Evolutionary conservation across 2,329 filamentous ascomycete genomes (phyloP), one percentile per base, ranked within the genome.

Genomic region (Colletotrichum spinosum): DNA sequence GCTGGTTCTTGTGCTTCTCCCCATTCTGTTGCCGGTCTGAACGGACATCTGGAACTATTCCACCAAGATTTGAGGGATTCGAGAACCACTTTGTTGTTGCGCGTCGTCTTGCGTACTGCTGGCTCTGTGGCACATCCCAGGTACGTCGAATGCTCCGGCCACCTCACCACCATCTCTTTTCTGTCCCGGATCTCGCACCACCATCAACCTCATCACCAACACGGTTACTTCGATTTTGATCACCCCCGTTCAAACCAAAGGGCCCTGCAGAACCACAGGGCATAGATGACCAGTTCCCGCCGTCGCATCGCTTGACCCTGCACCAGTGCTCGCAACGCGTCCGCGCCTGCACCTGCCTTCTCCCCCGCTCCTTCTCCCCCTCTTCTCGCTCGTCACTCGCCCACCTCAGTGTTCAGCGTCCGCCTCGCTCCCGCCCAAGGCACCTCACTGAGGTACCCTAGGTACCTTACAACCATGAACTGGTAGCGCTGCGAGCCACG

Each of bases 301-400:
- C 51, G 51, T 56, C 46, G 46, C 46, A 44, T 62, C 62, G 46
- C 45, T 61, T 46, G 57, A 65, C 57, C 62, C 62, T 65, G 57
- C 42, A 25, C 25, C 25, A 4, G 4, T 25, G 4, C 25, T 25
- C 4, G 4, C 25, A 25, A 25, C 25, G 25, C 25, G 25, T 25
- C 25, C 25, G 25, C 25, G 25, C 25, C 25, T 25, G 25, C 25
- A 25, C 25, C 25, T 25, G 25, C 51, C 61, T 65, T 61, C 37
- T 41, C 56, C 61, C 56, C 39, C 50, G 51, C 51, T 65, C 57
- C 25, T 38, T 38, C 41, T 41, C 49, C 17, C 25, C 57, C 57
- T 54, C 42, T 42, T 41, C 50, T 45, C 57, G 39, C 53, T 55
- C 62, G 25, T 45, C 61, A 54, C 56, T 56, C 60, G 50, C 61